A percentile compares a stretch with the other conserved stretches of the same genome.
Conservation (phyloP, 176 grass and related monocot genomes). For the Urochloa ruziziensis region DNA sequence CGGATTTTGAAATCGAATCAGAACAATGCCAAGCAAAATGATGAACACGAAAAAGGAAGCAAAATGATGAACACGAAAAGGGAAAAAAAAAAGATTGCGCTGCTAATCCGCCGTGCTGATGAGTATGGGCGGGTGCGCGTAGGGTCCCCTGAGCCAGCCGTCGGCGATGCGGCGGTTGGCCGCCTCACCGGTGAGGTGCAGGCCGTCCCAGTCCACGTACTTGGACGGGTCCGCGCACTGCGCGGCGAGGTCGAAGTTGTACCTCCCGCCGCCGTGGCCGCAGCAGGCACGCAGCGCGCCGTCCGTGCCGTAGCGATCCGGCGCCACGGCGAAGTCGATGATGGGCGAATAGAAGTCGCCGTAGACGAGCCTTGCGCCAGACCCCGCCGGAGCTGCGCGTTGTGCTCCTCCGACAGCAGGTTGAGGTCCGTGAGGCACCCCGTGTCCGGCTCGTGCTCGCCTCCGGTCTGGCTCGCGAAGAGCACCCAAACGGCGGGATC, state of each 20-base stretch:
- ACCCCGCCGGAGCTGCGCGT: constrained; percentile 30
- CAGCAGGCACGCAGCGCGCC: constrained; percentile 44
- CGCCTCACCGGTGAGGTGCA: constrained; percentile 57
- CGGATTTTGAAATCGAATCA: no score
- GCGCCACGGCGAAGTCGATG: constrained; percentile 33
- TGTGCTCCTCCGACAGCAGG: constrained; percentile 40
- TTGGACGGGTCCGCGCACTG: constrained; percentile 27
- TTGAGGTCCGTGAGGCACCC: constrained; percentile 55
- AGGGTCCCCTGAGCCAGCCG: constrained; percentile 43
- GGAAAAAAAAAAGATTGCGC: no score
- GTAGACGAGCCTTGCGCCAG: constrained; percentile 30
- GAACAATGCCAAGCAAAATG: no score
- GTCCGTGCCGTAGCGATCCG: constrained; percentile 8
- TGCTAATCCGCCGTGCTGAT: no score
- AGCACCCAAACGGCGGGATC: constrained; percentile 31
- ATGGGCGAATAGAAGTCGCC: constrained; percentile 51
- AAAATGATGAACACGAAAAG: no score
- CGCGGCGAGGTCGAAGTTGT: constrained; percentile 43
- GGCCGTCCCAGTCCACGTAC: constrained; percentile 58
- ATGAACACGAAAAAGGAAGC: no score
- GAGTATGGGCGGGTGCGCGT: constrained; percentile 32
- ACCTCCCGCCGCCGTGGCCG: constrained; percentile 40
- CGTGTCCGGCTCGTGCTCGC: constrained; percentile 34
- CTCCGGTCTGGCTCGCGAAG: background rate
- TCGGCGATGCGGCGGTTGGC: constrained; percentile 45